Evolutionary conservation across 2,329 filamentous ascomycete species (phyloP).

Genomic region (Verticillium isaacii): DNA sequence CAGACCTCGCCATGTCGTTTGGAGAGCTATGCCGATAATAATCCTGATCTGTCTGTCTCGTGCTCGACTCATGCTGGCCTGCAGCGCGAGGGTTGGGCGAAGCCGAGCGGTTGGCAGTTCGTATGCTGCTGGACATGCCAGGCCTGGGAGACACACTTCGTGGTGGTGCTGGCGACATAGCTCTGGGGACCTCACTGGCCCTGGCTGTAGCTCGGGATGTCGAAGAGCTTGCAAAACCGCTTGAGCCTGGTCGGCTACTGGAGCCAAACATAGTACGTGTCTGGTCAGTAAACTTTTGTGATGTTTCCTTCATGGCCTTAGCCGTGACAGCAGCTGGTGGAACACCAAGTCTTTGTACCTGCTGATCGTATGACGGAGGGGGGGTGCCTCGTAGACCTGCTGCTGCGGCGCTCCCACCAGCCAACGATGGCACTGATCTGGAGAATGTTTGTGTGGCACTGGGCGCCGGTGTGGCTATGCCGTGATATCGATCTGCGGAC

Average conservation of each 20-base stretch:
- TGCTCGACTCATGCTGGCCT: constrained; percentile 24
- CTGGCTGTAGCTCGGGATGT: constrained; percentile 55
- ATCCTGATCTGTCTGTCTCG: constrained; percentile 29
- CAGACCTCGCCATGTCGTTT: constrained; percentile 37
- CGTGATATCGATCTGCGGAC: constrained; percentile 93
- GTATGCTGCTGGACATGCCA: constrained; percentile 41
- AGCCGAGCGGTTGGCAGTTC: constrained; percentile 38
- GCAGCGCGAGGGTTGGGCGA: constrained; percentile 57
- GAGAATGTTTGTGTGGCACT: constrained; percentile 34
- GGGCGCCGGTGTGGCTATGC: constrained; percentile 78
- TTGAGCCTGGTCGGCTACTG: constrained; percentile 27
- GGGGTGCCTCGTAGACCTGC: constrained; percentile 68
- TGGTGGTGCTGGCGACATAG: constrained; percentile 64
- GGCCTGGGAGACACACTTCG: constrained; percentile 62
- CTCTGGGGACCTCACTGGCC: constrained; percentile 53
- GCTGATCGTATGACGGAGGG: constrained; percentile 80
- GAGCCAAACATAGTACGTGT: constrained; percentile 71
- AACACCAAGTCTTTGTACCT: constrained; percentile 75
- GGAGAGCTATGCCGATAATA: constrained; percentile 50
- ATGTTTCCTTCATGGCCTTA: constrained; percentile 92
- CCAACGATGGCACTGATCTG: constrained; percentile 34
- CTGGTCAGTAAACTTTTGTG: constrained; percentile 80
- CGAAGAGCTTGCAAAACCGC: constrained; percentile 28
- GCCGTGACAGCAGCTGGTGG: constrained; percentile 90
- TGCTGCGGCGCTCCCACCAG: constrained; percentile 36